These are phyloP conservation scores for Xylariaceae sp. DNA, from an alignment of 2,329 filamentous ascomycete genomes.

Conservation along the genomic window DNA sequence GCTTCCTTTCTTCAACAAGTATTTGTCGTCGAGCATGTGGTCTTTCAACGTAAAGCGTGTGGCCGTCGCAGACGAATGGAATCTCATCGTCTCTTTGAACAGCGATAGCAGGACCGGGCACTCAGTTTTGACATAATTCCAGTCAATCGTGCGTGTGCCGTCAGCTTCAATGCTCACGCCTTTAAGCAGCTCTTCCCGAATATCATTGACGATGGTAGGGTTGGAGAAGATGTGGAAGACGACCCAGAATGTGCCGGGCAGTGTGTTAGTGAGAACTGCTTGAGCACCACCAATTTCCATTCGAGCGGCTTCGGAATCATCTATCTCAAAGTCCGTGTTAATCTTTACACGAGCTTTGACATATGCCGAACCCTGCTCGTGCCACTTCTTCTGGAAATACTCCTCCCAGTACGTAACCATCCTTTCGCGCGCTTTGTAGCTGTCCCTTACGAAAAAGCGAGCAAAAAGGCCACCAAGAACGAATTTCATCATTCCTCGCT, in stretches of 20 bases:
- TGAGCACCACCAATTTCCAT: constrained; percentile 11
- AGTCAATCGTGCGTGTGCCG: constrained; percentile 8
- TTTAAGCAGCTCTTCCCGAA: constrained; percentile 3
- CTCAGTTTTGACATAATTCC: constrained; percentile 6
- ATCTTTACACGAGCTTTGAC: no score
- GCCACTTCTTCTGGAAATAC: constrained; percentile 12
- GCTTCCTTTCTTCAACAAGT: constrained; percentile 21
- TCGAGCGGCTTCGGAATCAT: no score
- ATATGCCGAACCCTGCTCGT: no score
- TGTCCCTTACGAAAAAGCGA: constrained; percentile 5
- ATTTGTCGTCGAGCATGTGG: constrained; percentile 15
- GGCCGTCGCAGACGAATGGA: constrained; percentile 10
- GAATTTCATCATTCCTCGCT: constrained; percentile 8
- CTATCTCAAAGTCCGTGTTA: no score
- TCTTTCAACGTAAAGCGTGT: constrained; percentile 15
- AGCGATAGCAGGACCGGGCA: constrained; percentile 19
- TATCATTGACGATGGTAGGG: constrained; percentile 10
- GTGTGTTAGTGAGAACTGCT: constrained; percentile 12
- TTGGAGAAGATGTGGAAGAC: constrained; percentile 10
- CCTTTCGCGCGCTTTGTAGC: constrained; percentile 9
- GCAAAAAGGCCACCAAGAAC: constrained; percentile 11
- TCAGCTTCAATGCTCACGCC: constrained; percentile 4
- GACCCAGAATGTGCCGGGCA: constrained; percentile 10
- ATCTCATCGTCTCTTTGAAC: constrained; percentile 17
- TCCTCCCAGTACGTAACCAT: constrained; percentile 12